Conservation (phyloP, 2,329 filamentous ascomycete species). For the Aspergillus fumigatus region DNA sequence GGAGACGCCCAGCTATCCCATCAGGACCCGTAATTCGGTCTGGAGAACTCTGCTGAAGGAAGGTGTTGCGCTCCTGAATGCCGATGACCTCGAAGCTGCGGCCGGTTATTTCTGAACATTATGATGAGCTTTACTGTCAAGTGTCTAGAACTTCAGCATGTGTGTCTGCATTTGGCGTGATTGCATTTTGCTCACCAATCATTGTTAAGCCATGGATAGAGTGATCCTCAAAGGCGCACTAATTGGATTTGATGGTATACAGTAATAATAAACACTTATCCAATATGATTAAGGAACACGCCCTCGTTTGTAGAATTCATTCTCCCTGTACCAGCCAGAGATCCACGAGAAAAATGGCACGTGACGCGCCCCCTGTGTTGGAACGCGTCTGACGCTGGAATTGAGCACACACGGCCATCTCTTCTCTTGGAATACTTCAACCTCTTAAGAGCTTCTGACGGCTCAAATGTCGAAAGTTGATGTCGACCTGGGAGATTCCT, state of each 20-base stretch:
- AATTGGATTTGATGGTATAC: not conserved
- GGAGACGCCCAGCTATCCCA: slow-evolving; percentile 57
- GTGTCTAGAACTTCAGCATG: not conserved
- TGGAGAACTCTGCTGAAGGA: slow-evolving; percentile 56
- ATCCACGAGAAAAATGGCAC: slow-evolving; percentile 1
- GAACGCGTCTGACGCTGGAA: slow-evolving; percentile 5
- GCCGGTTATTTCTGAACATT: slow-evolving; percentile 32
- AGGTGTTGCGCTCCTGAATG: slow-evolving; percentile 60
- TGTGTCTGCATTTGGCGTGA: not conserved
- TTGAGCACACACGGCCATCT: not conserved
- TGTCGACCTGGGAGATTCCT: slow-evolving; percentile 39
- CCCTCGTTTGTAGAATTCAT: not conserved
- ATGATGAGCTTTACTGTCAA: not conserved
- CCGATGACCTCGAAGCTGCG: slow-evolving; percentile 56
- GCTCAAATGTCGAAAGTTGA: slow-evolving; percentile 25
- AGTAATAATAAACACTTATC: not conserved
- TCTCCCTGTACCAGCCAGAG: not conserved
- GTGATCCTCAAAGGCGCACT: too few relatives aligned
- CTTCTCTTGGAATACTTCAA: not conserved
- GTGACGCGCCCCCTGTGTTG: slow-evolving; percentile 12
- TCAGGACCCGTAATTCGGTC: slow-evolving; percentile 54
- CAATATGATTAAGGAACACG: not conserved
- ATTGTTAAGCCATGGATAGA: not conserved
- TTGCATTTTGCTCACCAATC: not conserved
- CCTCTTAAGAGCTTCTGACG: not conserved